A percentile compares a stretch with the other conserved stretches of the same genome.
Evolutionary conservation across 2,329 filamentous ascomycete genomes (phyloP).

Genomic region (Pseudogymnoascus sp.): DNA sequence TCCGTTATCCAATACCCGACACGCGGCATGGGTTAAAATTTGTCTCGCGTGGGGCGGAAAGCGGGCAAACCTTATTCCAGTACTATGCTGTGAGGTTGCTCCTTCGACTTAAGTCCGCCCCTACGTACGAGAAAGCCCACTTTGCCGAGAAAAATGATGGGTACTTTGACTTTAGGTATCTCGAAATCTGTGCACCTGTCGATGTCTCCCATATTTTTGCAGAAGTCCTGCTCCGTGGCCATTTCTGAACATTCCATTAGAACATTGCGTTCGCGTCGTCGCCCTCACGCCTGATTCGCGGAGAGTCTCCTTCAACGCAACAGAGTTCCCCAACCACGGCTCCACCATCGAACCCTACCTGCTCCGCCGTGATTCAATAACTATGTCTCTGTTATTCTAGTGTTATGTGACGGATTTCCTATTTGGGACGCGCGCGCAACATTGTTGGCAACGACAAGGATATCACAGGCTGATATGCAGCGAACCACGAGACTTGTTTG

Average conservation of each 20-base stretch:
- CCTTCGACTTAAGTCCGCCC: too few species aligned
- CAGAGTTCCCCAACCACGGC: too few species aligned
- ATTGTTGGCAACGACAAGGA: background rate
- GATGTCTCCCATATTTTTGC: constrained; percentile 10
- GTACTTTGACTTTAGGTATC: too few species aligned
- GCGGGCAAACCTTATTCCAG: too few species aligned
- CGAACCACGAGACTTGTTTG: background rate
- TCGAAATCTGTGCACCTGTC: too few species aligned
- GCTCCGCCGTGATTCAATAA: constrained; percentile 1
- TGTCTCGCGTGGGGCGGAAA: too few species aligned
- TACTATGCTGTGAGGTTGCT: too few species aligned
- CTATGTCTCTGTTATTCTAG: background rate
- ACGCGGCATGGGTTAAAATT: too few species aligned
- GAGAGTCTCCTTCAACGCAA: constrained; percentile 11
- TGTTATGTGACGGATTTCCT: background rate
- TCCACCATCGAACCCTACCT: too few species aligned
- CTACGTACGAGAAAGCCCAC: too few species aligned
- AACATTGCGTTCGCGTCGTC: constrained; percentile 12
- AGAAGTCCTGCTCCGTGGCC: constrained; percentile 9
- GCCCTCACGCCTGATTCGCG: constrained; percentile 16
- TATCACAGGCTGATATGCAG: background rate
- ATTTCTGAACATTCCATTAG: constrained; percentile 9
- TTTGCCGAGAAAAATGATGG: too few species aligned
- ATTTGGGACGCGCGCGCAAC: background rate
- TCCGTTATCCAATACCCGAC: too few species aligned